Evolutionary conservation across 1,284 basidiomycete genomes (phyloP).

Genomic region (Moniliophthora roreri): DNA sequence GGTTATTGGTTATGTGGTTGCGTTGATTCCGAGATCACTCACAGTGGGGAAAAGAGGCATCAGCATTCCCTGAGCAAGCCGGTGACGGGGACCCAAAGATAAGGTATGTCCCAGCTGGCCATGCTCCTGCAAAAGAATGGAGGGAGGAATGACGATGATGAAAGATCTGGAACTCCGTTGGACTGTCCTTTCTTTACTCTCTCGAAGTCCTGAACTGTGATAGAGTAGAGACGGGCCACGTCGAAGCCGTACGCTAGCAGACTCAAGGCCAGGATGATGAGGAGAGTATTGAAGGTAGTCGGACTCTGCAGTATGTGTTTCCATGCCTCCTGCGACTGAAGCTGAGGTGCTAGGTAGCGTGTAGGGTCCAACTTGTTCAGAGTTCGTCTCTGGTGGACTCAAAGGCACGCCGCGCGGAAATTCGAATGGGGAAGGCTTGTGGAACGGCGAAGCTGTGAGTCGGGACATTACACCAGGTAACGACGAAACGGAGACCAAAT

Average conservation of each 20-base stretch:
- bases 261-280: constrained; percentile 22
- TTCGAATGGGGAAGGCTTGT: constrained; percentile 49
- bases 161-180: constrained; percentile 55
- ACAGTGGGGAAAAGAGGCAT: constrained; percentile 79
- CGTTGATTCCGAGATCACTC: constrained; percentile 26
- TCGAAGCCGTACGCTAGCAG: constrained; percentile 37
- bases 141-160: constrained; percentile 67
- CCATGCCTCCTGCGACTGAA: constrained; percentile 22
- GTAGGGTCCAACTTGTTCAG: constrained; percentile 30
- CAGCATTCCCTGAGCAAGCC: constrained; percentile 65
- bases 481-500: constrained; percentile 1
- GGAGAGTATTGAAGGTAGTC: constrained; percentile 1
- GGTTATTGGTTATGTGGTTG: background rate
- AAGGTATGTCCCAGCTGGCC: constrained; percentile 60
- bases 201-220: constrained; percentile 49
- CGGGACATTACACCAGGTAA: constrained; percentile 43
- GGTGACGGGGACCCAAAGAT: constrained; percentile 56
- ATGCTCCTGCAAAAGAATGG: constrained; percentile 57
- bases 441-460: constrained; percentile 44
- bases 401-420: constrained; percentile 42
- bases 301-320: constrained; percentile 5
- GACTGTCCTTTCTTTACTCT: constrained; percentile 44
- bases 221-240: constrained; percentile 57
- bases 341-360: constrained; percentile 16
- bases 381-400: constrained; percentile 57